Evolutionary conservation across 2,329 filamentous ascomycete species (phyloP).

Genomic region (Thielaviopsis ethacetica): DNA sequence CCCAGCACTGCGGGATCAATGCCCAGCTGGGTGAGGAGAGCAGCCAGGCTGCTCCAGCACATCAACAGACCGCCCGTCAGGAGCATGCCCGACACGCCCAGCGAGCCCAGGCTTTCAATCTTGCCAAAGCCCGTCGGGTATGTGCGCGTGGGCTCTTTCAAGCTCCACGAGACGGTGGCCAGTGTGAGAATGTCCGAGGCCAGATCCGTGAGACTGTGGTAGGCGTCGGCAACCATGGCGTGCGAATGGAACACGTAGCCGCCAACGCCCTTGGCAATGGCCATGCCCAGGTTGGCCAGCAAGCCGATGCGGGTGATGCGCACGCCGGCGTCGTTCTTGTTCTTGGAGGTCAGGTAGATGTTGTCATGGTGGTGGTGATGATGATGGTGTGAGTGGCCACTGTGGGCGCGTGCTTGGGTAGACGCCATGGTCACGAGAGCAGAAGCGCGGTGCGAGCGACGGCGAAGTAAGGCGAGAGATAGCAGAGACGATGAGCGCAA

Average conservation of each 20-base stretch:
- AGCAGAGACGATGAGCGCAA: neutral
- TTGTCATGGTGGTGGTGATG: conserved; percentile 85
- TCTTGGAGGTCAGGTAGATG: conserved; percentile 80
- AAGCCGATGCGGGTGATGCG: conserved; percentile 39
- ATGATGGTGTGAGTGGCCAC: conserved; percentile 30
- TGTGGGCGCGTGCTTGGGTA: conserved; percentile 4
- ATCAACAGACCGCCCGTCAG: conserved; percentile 83
- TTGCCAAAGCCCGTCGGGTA: conserved; percentile 94
- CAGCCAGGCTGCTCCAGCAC: conserved; percentile 55
- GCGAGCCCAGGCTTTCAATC: conserved; percentile 84
- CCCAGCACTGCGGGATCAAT: conserved; percentile 35
- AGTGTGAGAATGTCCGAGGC: conserved; percentile 90
- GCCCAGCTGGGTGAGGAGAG: conserved; percentile 12
- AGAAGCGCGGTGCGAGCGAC: neutral
- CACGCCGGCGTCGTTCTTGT: conserved; percentile 54
- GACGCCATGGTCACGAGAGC: conserved; percentile 4
- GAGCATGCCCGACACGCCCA: conserved; percentile 85
- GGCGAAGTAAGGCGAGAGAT: conserved; percentile 2
- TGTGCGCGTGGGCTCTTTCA: conserved; percentile 64
- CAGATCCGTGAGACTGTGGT: conserved; percentile 88
- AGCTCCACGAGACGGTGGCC: conserved; percentile 82
- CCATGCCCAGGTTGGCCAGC: conserved; percentile 85
- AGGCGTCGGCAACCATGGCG: conserved; percentile 80
- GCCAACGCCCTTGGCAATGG: conserved; percentile 77
- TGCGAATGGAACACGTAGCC: conserved; percentile 93